Percentiles rank a stretch among this genome's conserved stretches.
These are phyloP conservation scores for Exophiala lecanii-corni DNA, from an alignment of 2,329 filamentous ascomycete genomes.

Conservation along the genomic window DNA sequence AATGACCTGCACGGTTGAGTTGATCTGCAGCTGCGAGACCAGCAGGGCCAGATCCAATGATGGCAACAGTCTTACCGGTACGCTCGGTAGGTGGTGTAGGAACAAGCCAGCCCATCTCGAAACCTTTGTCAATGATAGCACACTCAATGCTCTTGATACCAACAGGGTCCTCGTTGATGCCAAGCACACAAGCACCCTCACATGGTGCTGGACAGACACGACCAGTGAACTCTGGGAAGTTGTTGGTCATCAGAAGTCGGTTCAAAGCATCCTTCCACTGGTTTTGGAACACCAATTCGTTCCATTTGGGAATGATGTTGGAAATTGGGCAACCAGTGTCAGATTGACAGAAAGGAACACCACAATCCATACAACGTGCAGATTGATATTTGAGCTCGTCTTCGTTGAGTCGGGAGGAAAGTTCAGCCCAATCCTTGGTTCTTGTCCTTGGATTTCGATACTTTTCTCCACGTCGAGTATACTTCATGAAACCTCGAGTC, in stretches of 20 bases:
- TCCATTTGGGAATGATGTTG: constrained; percentile 98
- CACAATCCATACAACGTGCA: constrained; percentile 97
- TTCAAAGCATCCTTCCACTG: constrained; percentile 92
- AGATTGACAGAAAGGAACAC: constrained; percentile 96
- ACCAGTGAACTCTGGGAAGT: constrained; percentile 96
- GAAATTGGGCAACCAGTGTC: constrained; percentile 93
- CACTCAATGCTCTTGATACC: constrained; percentile 99
- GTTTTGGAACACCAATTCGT: constrained; percentile 69
- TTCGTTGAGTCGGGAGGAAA: constrained; percentile 80
- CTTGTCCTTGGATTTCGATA: constrained; percentile 80
- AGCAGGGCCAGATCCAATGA: constrained; percentile 88
- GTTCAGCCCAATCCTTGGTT: constrained; percentile 88
- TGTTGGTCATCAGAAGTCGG: constrained; percentile 91
- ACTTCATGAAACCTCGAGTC: constrained; percentile 97
- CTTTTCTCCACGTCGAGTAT: constrained; percentile 86
- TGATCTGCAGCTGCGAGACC: constrained; percentile 89
- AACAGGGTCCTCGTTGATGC: constrained; percentile 94
- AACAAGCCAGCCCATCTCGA: constrained; percentile 98
- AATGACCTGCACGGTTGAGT: constrained; percentile 86
- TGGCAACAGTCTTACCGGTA: constrained; percentile 80
- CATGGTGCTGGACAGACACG: constrained; percentile 96
- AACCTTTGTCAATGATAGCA: constrained; percentile 94
- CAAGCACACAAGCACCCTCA: constrained; percentile 90
- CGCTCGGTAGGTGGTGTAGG: constrained; percentile 72
- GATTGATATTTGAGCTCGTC: constrained; percentile 96